A percentile compares a stretch with the other conserved stretches of the same genome.
These are phyloP conservation scores for Podila clonocystis DNA, from an alignment of 192 early-diverging fungal species.

Conservation along the genomic window DNA sequence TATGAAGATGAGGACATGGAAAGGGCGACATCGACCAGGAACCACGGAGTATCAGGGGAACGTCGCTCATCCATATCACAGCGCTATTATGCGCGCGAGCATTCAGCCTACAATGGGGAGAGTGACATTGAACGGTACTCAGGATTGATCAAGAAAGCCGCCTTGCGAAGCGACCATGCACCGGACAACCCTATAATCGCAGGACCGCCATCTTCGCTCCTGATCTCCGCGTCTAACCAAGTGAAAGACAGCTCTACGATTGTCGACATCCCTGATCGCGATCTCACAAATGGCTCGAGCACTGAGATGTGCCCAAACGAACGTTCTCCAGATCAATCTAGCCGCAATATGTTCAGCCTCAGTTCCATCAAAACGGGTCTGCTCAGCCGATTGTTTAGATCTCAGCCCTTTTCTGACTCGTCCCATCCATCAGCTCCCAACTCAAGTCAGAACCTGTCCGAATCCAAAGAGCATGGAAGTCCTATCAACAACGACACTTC, in stretches of 20 bases:
- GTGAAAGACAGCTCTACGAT: background rate
- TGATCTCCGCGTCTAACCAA: background rate
- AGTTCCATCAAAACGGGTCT: constrained; percentile 16
- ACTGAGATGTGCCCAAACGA: background rate
- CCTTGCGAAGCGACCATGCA: background rate
- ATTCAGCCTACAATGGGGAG: background rate
- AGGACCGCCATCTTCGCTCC: no score
- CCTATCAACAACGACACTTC: background rate
- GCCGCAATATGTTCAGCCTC: constrained; percentile 4
- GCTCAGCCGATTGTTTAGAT: constrained; percentile 34
- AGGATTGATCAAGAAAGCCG: constrained; percentile 15
- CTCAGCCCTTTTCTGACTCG: background rate
- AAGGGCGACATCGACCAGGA: no score
- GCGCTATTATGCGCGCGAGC: no score
- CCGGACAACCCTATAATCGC: background rate
- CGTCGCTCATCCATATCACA: no score
- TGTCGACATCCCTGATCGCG: background rate
- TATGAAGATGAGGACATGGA: no score
- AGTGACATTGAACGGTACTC: constrained; percentile 29
- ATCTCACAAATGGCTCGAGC: background rate
- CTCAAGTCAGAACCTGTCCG: background rate
- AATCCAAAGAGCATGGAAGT: background rate
- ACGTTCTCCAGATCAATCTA: no score
- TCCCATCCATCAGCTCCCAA: background rate
- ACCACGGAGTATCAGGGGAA: no score